phyloP scores from a whole-genome alignment of 1,284 basidiomycete species.

The Amylostereum areolatum region DNA sequence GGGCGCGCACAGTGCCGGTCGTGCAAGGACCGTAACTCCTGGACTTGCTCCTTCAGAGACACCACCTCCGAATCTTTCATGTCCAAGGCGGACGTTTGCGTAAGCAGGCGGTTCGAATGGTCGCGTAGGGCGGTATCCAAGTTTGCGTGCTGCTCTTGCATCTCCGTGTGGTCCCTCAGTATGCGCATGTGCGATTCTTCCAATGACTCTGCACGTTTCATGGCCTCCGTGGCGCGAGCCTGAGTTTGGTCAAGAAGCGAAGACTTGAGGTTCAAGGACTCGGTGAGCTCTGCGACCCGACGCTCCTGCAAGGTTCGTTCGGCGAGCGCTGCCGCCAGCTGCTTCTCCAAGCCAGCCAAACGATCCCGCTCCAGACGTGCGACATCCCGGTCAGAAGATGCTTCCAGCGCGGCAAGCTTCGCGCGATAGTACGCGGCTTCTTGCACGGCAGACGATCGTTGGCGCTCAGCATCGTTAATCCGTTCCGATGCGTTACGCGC shows the following conservation, averaged over 20 bases:
- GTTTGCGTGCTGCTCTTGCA: slow-evolving; percentile 61
- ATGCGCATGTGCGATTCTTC: slow-evolving; percentile 75
- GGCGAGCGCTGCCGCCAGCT: slow-evolving; percentile 60
- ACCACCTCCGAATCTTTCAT: slow-evolving; percentile 79
- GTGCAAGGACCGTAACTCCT: slow-evolving; percentile 61
- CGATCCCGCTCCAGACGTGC: slow-evolving; percentile 79
- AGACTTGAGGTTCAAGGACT: slow-evolving; percentile 71
- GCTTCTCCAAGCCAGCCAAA: slow-evolving; percentile 73
- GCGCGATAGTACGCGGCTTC: slow-evolving; percentile 97
- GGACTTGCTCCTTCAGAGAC: slow-evolving; percentile 60
- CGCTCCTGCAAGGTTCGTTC: slow-evolving; percentile 67
- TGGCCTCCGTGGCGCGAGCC: slow-evolving; percentile 74
- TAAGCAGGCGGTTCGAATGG: slow-evolving; percentile 70
- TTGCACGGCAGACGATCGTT: slow-evolving; percentile 78
- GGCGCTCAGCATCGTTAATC: slow-evolving; percentile 75
- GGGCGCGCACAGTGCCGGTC: slow-evolving; percentile 82
- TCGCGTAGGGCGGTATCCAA: slow-evolving; percentile 75
- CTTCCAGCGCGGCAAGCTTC: slow-evolving; percentile 85
- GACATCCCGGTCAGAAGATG: slow-evolving; percentile 59
- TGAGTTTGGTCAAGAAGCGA: slow-evolving; percentile 78
- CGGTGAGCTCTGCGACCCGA: slow-evolving; percentile 67
- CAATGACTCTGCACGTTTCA: slow-evolving; percentile 77
- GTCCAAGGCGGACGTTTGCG: slow-evolving; percentile 70
- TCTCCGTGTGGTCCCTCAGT: slow-evolving; percentile 63
- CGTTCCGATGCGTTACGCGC: slow-evolving; percentile 74